Conservation (phyloP, 2,329 filamentous ascomycete species). For the Hypoxylon sp. region DNA sequence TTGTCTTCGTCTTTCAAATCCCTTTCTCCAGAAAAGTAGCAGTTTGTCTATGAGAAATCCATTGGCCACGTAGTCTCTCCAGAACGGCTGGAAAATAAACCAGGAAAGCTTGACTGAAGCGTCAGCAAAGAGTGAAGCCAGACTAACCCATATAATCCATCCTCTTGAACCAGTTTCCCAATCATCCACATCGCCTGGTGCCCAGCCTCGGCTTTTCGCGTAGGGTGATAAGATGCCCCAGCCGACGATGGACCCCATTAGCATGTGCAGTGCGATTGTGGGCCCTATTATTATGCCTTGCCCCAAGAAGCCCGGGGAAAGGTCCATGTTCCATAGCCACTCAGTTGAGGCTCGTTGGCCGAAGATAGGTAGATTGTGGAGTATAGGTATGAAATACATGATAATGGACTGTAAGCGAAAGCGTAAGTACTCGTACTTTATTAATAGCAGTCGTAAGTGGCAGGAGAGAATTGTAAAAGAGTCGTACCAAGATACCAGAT, state of each 20-base stretch:
- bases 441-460: background rate
- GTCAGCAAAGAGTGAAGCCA: background rate
- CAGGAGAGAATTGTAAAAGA: background rate
- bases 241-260: background rate
- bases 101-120: background rate
- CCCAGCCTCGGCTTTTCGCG: background rate
- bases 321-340: background rate
- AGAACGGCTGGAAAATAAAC: too few species aligned
- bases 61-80: too few species aligned
- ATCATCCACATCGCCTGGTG: too few species aligned
- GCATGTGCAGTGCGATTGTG: background rate
- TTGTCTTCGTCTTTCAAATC: too few species aligned
- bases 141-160: background rate
- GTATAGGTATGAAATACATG: background rate
- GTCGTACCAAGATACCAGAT: too few species aligned
- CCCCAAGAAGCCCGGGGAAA: background rate
- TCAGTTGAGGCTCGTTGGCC: background rate
- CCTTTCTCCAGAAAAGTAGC: too few species aligned
- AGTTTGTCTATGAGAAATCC: too few species aligned
- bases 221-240: background rate
- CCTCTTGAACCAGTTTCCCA: background rate
- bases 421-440: background rate
- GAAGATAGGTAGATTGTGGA: background rate
- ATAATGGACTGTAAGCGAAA: background rate
- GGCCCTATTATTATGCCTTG: background rate